Conservation (phyloP, 2,329 filamentous ascomycete species). For the Aspergillus persii region DNA sequence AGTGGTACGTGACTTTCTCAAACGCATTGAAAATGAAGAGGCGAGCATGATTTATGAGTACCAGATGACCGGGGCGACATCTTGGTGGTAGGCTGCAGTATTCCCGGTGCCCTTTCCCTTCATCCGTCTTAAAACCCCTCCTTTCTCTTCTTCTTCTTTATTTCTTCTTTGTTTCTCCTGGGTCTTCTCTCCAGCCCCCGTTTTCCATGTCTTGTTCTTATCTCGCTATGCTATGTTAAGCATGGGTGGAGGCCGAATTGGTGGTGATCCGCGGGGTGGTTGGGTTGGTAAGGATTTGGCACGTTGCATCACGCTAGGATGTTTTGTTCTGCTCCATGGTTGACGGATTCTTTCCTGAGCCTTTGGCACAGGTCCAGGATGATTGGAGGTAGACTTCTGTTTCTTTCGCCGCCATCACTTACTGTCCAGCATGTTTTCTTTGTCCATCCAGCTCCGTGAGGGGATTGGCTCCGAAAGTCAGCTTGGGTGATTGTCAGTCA, state of each 20-base stretch:
- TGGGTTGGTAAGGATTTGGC: background rate
- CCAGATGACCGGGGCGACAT: background rate
- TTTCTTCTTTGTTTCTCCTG: background rate
- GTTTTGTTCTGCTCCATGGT: background rate
- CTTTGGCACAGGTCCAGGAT: background rate
- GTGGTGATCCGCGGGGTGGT: background rate
- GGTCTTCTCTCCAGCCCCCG: too few relatives aligned
- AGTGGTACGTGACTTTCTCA: slow-evolving; percentile 24
- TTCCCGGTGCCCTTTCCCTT: background rate
- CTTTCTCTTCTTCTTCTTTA: background rate
- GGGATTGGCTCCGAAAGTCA: background rate
- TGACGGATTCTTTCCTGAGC: background rate
- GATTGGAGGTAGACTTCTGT: background rate
- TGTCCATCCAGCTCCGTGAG: background rate
- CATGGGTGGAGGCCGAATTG: background rate
- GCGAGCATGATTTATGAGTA: slow-evolving; percentile 16
- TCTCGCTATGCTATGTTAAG: background rate
- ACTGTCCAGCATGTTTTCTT: background rate
- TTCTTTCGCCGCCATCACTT: background rate
- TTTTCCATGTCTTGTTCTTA: too few relatives aligned
- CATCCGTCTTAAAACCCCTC: background rate
- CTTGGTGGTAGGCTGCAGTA: background rate
- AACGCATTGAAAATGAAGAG: slow-evolving; percentile 25
- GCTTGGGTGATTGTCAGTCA: background rate
- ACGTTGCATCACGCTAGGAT: background rate